phyloP scores from a whole-genome alignment of 2,329 filamentous ascomycete species.

The Chrysoporthe cubensis region DNA sequence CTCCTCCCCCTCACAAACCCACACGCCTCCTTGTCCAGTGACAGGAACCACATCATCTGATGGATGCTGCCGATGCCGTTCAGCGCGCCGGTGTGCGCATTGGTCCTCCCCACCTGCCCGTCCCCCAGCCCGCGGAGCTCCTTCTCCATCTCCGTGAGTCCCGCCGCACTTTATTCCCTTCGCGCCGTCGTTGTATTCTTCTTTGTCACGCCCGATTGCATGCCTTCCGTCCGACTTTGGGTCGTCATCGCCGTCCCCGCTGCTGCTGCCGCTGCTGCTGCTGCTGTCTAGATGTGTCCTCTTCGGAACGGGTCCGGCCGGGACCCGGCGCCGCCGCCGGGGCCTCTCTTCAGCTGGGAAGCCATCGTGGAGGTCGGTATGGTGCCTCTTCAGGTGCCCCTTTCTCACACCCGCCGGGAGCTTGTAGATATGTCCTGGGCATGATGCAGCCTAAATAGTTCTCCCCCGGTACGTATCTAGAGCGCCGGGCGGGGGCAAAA shows the following conservation, averaged over 20 bases:
- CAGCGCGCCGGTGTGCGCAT: constrained; percentile 67
- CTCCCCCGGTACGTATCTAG: constrained; percentile 37
- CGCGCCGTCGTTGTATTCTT: constrained; percentile 30
- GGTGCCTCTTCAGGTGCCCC: too few species aligned
- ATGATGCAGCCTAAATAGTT: background rate
- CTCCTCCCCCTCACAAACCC: constrained; percentile 56
- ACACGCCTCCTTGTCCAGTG: constrained; percentile 61
- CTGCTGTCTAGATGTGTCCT: background rate
- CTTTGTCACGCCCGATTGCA: constrained; percentile 12
- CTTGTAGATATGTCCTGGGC: too few species aligned
- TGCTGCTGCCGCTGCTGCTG: constrained; percentile 37
- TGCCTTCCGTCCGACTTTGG: constrained; percentile 13
- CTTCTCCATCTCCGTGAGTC: constrained; percentile 42
- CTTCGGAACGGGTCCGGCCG: too few species aligned
- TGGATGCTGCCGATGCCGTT: constrained; percentile 71
- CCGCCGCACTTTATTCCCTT: constrained; percentile 23
- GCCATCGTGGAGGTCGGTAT: too few species aligned
- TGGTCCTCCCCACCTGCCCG: constrained; percentile 59
- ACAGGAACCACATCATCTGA: constrained; percentile 69
- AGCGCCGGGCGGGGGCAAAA: constrained; percentile 41
- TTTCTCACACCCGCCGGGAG: too few species aligned
- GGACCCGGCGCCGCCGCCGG: too few species aligned
- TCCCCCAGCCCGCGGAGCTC: constrained; percentile 53
- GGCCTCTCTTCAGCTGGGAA: too few species aligned
- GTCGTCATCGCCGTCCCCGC: constrained; percentile 25